Evolutionary conservation across 31 red algal species (phyloP).

Genomic region (Bonnemaisonia californica): DNA sequence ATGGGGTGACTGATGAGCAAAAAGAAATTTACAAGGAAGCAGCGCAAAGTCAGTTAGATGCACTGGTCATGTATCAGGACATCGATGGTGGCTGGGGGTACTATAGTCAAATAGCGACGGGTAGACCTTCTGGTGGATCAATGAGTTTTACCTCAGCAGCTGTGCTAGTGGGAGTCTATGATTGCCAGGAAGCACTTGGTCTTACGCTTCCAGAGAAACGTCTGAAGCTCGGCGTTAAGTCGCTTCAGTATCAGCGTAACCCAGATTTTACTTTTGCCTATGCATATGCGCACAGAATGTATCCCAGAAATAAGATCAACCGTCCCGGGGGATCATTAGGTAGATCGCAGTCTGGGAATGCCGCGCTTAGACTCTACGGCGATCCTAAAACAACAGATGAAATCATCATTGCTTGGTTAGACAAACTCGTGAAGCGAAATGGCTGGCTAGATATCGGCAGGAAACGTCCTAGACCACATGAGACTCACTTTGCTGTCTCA

Average conservation of each 20-base stretch:
- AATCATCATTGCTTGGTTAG: not conserved
- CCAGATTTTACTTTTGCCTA: conserved; percentile 7
- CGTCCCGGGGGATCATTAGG: conserved; percentile 3
- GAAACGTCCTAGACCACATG: not conserved
- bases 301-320: not conserved
- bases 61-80: not conserved
- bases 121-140: not conserved
- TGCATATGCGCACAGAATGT: not conserved
- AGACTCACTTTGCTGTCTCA: conserved; percentile 10
- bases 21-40: not conserved
- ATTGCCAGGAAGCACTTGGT: not conserved
- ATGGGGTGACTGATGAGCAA: conserved; percentile 1
- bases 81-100: conserved; percentile 14
- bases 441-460: conserved; percentile 10
- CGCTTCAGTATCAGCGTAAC: conserved; percentile 3
- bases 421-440: not conserved
- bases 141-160: conserved; percentile 8
- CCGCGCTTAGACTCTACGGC: not conserved
- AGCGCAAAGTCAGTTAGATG: conserved; percentile 1
- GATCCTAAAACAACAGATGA: not conserved
- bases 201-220: not conserved
- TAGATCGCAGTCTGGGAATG: not conserved
- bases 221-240: not conserved
- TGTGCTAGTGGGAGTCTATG: not conserved
- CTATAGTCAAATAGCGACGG: not conserved